Evolutionary conservation across 768 basidiomycete genomes (phyloP), one percentile per base, ranked within the genome.

Genomic region (Auricularia auricula-judae): DNA sequence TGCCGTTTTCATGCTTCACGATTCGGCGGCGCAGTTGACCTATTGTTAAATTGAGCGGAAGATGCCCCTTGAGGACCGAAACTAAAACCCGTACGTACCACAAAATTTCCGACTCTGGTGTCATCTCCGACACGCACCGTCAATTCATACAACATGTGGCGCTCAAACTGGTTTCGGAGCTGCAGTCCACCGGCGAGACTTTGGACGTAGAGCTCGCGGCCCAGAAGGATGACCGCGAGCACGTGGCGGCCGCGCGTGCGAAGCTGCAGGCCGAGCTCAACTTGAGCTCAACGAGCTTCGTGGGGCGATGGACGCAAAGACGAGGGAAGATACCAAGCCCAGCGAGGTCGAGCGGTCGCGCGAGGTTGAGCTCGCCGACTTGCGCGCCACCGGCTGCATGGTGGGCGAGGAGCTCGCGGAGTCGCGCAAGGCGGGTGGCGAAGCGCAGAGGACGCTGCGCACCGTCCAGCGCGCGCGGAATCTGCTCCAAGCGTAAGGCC

Each of bases 291-390:
- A 96, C 69, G 88, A 91, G 66, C 79, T 98, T 5, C 87, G 94
- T 4, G 77, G 83, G n/a, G 76, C 90, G 14, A 83, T 97, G 77
- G 86, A 87, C 59, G 89, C 90, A 1, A 97, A 93, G 73, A 83
- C 87, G 0, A 87, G 86, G 29, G 94, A 98, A 72, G 94, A 93
- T 70, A 88, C 84, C 8, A 86, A 87, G 36, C 84, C 91, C 18
- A 82, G 81, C 39, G 91, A 97, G 71, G 92, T 86, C 0, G 91
- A 93, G 72, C 87, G 86, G 74, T 88, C 89, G 74, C 91, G 87
- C 70, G 94, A 98, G 68, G 80, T 84, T 56, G 96, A 99, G 74
- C 84, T 98, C 11, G 73, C 76, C 0, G 80, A 86, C 36, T 79
- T 99, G 4, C 86, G 94, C 23, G 71, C 23, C 72, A 10, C 86